These are phyloP conservation scores for Colletotrichum sp. DNA, from an alignment of 2,329 filamentous ascomycete species.

Conservation along the genomic window DNA sequence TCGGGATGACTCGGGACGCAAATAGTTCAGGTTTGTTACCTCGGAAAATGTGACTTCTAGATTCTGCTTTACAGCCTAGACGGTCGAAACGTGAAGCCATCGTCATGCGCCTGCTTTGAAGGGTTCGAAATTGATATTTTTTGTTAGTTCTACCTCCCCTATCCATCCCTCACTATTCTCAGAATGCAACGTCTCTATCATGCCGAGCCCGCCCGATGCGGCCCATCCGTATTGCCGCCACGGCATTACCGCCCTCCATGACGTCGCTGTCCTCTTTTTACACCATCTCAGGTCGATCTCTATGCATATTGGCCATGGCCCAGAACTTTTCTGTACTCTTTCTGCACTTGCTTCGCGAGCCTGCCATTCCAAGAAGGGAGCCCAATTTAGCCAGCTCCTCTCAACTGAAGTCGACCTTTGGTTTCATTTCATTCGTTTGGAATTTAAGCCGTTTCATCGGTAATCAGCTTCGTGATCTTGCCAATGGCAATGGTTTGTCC, in stretches of 20 bases:
- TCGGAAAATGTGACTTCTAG: conserved; percentile 2
- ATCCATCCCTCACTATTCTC: neutral
- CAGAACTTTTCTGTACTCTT: neutral
- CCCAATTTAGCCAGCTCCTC: neutral
- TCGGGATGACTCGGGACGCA: conserved; percentile 2
- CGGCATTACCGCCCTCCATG: neutral
- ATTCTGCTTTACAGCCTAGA: neutral
- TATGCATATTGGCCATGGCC: neutral
- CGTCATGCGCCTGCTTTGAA: conserved; percentile 9
- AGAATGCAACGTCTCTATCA: neutral
- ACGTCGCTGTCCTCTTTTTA: conserved; percentile 9
- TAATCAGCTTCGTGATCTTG: conserved; percentile 91
- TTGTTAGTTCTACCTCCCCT: neutral
- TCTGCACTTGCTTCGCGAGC: neutral
- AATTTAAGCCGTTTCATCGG: conserved; percentile 33
- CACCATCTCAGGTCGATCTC: neutral
- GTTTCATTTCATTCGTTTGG: conserved; percentile 17
- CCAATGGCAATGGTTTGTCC: conserved; percentile 99
- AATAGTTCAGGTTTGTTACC: neutral
- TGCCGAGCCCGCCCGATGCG: neutral
- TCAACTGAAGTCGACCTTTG: neutral
- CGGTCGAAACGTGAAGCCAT: conserved; percentile 17
- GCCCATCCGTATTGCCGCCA: conserved; percentile 3
- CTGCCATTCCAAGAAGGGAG: neutral
- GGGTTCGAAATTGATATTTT: conserved; percentile 1